Conservation (phyloP, 192 early-diverging fungal species). For the Diversispora eburnea region DNA sequence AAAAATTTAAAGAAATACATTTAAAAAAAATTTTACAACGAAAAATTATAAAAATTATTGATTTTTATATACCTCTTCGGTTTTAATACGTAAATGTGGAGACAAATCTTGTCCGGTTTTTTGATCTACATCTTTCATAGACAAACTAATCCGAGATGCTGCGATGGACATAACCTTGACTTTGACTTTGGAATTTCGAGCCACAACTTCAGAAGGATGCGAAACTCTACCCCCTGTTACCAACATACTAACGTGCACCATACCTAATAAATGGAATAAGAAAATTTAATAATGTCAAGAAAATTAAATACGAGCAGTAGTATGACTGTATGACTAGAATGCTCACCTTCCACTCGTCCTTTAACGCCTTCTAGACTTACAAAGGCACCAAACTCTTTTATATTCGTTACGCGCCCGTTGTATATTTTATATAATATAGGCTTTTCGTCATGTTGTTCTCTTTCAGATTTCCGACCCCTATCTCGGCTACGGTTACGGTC, state of each 20-base stretch:
- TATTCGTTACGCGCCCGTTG: constrained; percentile 71
- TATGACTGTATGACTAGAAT: not conserved
- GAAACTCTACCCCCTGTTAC: constrained; percentile 59
- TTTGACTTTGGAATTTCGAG: constrained; percentile 75
- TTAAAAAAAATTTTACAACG: not conserved
- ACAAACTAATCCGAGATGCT: constrained; percentile 77
- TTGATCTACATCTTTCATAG: constrained; percentile 98
- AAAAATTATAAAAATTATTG: not conserved
- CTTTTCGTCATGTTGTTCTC: constrained; percentile 57
- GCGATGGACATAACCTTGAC: constrained; percentile 94
- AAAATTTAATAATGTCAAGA: not conserved
- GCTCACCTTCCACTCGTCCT: constrained; percentile 70
- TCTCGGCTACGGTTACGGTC: constrained; percentile 25
- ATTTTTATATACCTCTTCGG: constrained; percentile 37
- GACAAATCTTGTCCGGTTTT: constrained; percentile 82
- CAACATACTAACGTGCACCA: constrained; percentile 78
- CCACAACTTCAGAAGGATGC: constrained; percentile 85
- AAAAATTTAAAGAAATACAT: not conserved
- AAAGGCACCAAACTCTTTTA: constrained; percentile 95
- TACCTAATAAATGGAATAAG: not conserved
- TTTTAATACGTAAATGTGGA: constrained; percentile 71
- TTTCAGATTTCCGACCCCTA: constrained; percentile 19
- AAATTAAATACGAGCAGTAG: not conserved
- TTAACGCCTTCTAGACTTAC: constrained; percentile 77
- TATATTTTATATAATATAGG: constrained; percentile 95